Percentiles rank a stretch among this genome's conserved stretches.
Conservation (phyloP, 148 eudicot genomes). For the Rhododendron williamsianum region DNA sequence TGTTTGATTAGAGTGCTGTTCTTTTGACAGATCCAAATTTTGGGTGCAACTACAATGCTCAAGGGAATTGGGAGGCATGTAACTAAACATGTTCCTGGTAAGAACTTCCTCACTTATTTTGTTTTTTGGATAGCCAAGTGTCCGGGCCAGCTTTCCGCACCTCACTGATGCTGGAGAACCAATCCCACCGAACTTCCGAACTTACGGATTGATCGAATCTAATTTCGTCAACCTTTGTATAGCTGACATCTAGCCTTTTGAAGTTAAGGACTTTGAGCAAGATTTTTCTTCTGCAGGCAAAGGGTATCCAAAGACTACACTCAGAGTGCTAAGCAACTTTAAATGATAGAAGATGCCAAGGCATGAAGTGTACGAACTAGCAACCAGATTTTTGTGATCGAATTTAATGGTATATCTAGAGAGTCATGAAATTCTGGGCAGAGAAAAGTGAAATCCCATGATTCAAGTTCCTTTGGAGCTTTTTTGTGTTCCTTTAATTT, state of each 20-base stretch:
- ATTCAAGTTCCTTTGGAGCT: neutral
- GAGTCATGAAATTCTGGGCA: neutral
- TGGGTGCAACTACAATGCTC: neutral
- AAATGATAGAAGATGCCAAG: neutral
- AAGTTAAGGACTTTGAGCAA: neutral
- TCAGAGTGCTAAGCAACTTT: neutral
- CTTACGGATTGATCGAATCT: neutral
- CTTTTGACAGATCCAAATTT: neutral
- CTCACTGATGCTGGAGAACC: neutral
- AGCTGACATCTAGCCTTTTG: neutral
- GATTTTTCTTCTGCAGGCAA: neutral
- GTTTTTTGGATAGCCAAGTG: no score
- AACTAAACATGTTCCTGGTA: constrained; percentile 15
- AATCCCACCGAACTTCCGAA: neutral
- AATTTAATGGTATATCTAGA: neutral
- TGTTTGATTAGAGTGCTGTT: neutral
- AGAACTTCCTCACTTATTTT: neutral
- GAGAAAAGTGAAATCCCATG: neutral
- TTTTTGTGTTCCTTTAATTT: neutral
- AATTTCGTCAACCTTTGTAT: neutral
- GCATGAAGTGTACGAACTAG: neutral
- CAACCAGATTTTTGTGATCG: neutral
- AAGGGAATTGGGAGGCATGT: constrained; percentile 10
- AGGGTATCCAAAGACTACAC: neutral
- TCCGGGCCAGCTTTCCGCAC: neutral